Percentiles rank a stretch among this genome's conserved stretches.
Evolutionary conservation across 2,329 filamentous ascomycete genomes (phyloP).

Genomic region (Aspergillus sp.): DNA sequence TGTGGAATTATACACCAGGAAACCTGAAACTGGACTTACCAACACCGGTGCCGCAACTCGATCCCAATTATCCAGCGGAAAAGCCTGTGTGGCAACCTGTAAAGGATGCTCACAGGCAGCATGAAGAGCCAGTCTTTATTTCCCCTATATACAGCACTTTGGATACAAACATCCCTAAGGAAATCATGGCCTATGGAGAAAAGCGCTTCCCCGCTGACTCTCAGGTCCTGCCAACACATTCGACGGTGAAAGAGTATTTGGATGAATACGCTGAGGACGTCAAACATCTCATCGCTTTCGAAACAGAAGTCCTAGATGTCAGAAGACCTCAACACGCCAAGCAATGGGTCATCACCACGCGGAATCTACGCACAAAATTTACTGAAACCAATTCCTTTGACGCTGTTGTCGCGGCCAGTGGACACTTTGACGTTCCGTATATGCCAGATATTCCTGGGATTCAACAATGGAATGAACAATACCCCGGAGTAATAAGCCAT

Average conservation of each 20-base stretch:
- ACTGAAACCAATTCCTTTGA: slow-evolving; percentile 58
- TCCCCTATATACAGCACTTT: slow-evolving; percentile 79
- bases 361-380: slow-evolving; percentile 47
- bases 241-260: slow-evolving; percentile 71
- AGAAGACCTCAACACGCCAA: slow-evolving; percentile 32
- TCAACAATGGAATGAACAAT: slow-evolving; percentile 54
- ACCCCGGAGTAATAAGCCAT: slow-evolving; percentile 64
- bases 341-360: slow-evolving; percentile 61
- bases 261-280: slow-evolving; percentile 68
- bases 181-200: slow-evolving; percentile 77
- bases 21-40: slow-evolving; percentile 40
- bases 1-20: slow-evolving; percentile 75
- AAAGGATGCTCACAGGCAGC: slow-evolving; percentile 17
- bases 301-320: slow-evolving; percentile 66
- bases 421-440: slow-evolving; percentile 69
- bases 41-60: slow-evolving; percentile 64
- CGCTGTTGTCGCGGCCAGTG: slow-evolving; percentile 71
- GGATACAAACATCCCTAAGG: slow-evolving; percentile 82
- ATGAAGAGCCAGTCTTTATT: slow-evolving; percentile 60
- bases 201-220: slow-evolving; percentile 60
- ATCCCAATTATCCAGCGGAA: slow-evolving; percentile 59
- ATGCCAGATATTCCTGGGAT: slow-evolving; percentile 64
- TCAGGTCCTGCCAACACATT: slow-evolving; percentile 71
- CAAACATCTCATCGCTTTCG: slow-evolving; percentile 65
- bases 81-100: slow-evolving; percentile 54